Conservation (phyloP, 2,329 filamentous ascomycete genomes). For the Teratosphaeria viscida region DNA sequence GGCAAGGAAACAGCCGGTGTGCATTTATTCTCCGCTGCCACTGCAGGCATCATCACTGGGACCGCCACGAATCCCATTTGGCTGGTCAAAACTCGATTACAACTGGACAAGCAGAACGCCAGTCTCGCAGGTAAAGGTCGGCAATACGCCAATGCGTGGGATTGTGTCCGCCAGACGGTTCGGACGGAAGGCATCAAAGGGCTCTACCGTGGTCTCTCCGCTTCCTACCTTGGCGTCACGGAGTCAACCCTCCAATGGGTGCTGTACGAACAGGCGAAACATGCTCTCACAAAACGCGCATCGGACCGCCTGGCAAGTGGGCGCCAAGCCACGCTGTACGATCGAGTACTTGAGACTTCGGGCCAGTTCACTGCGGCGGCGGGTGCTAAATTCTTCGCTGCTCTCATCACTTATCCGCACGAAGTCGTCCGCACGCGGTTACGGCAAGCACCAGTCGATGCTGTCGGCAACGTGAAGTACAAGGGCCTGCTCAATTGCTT, state of each 20-base stretch:
- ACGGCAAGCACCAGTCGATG: constrained; percentile 63
- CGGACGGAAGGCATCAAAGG: constrained; percentile 70
- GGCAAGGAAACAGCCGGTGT: constrained; percentile 62
- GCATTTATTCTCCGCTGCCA: constrained; percentile 65
- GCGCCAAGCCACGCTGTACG: constrained; percentile 57
- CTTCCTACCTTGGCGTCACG: constrained; percentile 80
- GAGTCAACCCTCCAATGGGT: constrained; percentile 92
- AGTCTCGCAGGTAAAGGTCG: constrained; percentile 45
- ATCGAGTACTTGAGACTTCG: constrained; percentile 64
- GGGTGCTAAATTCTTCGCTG: constrained; percentile 74
- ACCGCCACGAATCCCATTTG: constrained; percentile 94
- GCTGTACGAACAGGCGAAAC: constrained; percentile 87
- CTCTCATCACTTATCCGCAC: constrained; percentile 80
- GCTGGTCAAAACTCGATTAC: constrained; percentile 86
- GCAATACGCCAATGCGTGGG: constrained; percentile 76
- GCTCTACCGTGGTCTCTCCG: constrained; percentile 81
- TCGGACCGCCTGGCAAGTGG: constrained; percentile 45
- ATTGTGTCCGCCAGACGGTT: constrained; percentile 76
- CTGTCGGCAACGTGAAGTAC: constrained; percentile 57
- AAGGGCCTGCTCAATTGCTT: constrained; percentile 84
- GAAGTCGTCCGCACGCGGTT: constrained; percentile 80
- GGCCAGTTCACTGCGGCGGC: constrained; percentile 73
- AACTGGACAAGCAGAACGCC: constrained; percentile 78
- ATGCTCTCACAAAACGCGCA: constrained; percentile 55
- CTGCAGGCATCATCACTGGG: constrained; percentile 73